Evolutionary conservation across 345 rosid genomes (phyloP), one percentile per base, ranked within the genome.

Genomic region (Combretum micranthum): DNA sequence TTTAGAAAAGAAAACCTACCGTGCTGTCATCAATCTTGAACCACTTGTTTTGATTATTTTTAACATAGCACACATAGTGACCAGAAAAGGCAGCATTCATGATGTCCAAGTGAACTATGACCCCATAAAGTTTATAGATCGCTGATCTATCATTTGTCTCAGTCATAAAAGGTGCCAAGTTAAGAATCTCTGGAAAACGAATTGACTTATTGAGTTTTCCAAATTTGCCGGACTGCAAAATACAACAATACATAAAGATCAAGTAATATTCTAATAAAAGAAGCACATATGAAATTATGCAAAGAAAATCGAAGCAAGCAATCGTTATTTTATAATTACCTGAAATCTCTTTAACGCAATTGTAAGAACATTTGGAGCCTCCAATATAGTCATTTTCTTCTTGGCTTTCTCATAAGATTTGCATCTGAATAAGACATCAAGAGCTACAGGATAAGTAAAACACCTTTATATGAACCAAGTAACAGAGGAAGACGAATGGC

Each of bases 11-110:
- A 55, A 42, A 64, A 64, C 65, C 3, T 74, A 87, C 96, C 42
- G 50, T 64, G 75, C 84, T 86, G 79, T 91, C 98, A 60, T 88
- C 85, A 46, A 86, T 78, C 77, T 77, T 85, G 75, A 81, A 88
- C 98, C 98, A 88, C 55, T 73, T 68, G 57, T 83, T 86, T 20
- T 42, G 63, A 48, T 69, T 62, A 64, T 78, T 73, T 70, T 86
- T 91, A 43, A 91, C 80, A 62, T 88, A 91, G 71, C 95, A 88
- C 49, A 91, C 84, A 42, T 91, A 88, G 64, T 91, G 98, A n/a
- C 96, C 96, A 4, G 92, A 77, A 75, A 79, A 76, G n/a, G 92
- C 71, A 26, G 82, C 70, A 74, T 66, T 75, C 87, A 75, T 77
- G 45, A 77, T 78, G 75, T 88, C 95, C 75, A 83, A 71, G 68